Percentiles rank a stretch among this genome's conserved stretches.
Conservation (phyloP, 345 rosid genomes). For the Erodium maritimum region DNA sequence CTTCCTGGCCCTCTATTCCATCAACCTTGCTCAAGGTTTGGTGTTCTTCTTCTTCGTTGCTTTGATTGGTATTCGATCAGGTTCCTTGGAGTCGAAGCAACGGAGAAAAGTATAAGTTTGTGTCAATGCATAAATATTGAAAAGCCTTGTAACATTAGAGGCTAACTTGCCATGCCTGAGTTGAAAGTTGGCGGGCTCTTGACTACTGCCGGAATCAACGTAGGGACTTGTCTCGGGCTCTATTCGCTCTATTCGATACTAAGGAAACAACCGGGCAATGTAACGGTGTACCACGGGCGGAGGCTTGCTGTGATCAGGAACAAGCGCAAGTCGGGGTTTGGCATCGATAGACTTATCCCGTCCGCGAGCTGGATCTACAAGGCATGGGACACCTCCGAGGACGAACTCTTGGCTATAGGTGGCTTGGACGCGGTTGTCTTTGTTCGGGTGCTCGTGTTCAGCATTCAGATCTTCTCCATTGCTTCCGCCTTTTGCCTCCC, state of each 20-base stretch:
- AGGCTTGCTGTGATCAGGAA: constrained; percentile 29
- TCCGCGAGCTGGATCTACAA: constrained; percentile 80
- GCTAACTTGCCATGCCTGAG: no score
- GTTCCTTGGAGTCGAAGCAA: background rate
- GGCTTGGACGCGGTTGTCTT: constrained; percentile 85
- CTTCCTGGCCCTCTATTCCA: no score
- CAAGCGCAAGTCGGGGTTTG: constrained; percentile 24
- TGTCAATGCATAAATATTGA: no score
- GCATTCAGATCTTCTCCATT: constrained; percentile 60
- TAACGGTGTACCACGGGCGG: constrained; percentile 58
- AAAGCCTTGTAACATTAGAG: no score
- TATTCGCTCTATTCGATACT: constrained; percentile 60
- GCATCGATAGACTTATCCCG: constrained; percentile 68
- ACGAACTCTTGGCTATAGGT: constrained; percentile 53
- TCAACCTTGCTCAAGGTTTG: no score
- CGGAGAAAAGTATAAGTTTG: background rate
- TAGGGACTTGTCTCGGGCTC: constrained; percentile 48
- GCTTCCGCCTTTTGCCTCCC: constrained; percentile 58
- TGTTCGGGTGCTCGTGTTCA: constrained; percentile 63
- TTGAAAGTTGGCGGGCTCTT: constrained; percentile 64
- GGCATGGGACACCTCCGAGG: constrained; percentile 83
- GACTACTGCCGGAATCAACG: constrained; percentile 82
- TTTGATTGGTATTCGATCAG: background rate
- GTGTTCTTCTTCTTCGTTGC: background rate
- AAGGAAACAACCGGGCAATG: constrained; percentile 71